These are phyloP conservation scores for Vaccinium darrowii DNA, from an alignment of 148 eudicot genomes.

Conservation along the genomic window DNA sequence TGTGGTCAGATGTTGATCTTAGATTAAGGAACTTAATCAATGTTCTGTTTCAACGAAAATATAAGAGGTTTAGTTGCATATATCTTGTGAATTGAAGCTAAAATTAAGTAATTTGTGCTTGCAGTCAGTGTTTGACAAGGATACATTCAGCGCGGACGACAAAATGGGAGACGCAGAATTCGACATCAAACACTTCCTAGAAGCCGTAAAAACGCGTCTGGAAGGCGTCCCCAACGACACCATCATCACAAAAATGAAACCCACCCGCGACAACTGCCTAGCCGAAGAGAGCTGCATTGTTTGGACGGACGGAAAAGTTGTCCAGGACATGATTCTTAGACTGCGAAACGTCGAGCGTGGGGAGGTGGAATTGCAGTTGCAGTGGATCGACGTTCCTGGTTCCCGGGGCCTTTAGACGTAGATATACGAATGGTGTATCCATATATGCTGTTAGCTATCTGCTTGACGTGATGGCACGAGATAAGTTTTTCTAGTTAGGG, in stretches of 20 bases:
- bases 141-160: conserved; percentile 13
- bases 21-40: no score
- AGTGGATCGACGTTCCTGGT: conserved; percentile 21
- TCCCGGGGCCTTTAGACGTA: background rate
- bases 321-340: conserved; percentile 20
- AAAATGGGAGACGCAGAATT: conserved; percentile 21
- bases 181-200: conserved; percentile 20
- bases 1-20: no score
- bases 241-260: conserved; percentile 13
- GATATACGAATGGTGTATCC: background rate
- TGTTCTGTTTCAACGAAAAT: no score
- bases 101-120: background rate
- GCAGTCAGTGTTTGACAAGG: conserved; percentile 25
- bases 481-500: background rate
- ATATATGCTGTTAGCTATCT: background rate
- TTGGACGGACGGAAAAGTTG: background rate
- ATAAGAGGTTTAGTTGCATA: no score
- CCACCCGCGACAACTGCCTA: conserved; percentile 23
- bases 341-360: conserved; percentile 23
- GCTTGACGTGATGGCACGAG: background rate
- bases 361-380: conserved; percentile 23
- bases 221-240: conserved; percentile 9
- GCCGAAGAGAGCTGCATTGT: conserved; percentile 23
- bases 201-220: conserved; percentile 14
- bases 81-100: no score